phyloP scores from a whole-genome alignment of 495 filamentous ascomycete genomes.

The Chaetomidium leptoderma region DNA sequence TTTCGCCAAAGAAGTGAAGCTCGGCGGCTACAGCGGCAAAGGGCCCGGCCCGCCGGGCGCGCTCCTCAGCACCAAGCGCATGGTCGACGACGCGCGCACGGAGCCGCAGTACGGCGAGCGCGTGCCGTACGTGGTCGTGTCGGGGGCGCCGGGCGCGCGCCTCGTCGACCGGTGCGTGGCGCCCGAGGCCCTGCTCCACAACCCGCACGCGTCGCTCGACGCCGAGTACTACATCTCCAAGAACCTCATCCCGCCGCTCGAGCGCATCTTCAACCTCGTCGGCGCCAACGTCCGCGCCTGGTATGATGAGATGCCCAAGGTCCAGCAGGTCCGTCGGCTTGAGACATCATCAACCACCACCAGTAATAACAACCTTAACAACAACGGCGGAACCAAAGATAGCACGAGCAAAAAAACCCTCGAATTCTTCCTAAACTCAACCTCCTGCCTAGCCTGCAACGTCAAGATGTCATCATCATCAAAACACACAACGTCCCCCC shows the following conservation, averaged over 20 bases:
- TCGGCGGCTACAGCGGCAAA: constrained; percentile 83
- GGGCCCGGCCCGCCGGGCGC: constrained; percentile 75
- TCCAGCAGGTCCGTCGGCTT: constrained; percentile 63
- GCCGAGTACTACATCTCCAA: constrained; percentile 95
- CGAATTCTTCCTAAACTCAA: constrained; percentile 81
- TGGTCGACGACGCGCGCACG: constrained; percentile 76
- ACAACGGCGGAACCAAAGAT: background rate
- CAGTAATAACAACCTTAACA: background rate
- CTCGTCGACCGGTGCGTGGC: constrained; percentile 87
- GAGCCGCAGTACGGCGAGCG: constrained; percentile 96
- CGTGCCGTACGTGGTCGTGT: constrained; percentile 87
- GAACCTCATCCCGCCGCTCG: constrained; percentile 90
- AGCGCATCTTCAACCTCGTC: constrained; percentile 94
- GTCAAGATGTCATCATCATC: constrained; percentile 48
- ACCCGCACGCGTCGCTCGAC: constrained; percentile 77
- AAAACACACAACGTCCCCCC: background rate
- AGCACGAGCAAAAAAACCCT: constrained; percentile 57
- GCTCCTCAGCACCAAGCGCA: constrained; percentile 74
- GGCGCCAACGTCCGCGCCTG: constrained; percentile 86
- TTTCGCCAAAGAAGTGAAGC: constrained; percentile 84
- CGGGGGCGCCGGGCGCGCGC: constrained; percentile 78
- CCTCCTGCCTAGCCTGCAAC: constrained; percentile 73
- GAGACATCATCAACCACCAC: constrained; percentile 35
- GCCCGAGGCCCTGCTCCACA: constrained; percentile 75
- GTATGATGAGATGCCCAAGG: constrained; percentile 96